A percentile compares a stretch with the other conserved stretches of the same genome.
Evolutionary conservation across 2,329 filamentous ascomycete genomes (phyloP).

Genomic region (Talaromyces sp.): DNA sequence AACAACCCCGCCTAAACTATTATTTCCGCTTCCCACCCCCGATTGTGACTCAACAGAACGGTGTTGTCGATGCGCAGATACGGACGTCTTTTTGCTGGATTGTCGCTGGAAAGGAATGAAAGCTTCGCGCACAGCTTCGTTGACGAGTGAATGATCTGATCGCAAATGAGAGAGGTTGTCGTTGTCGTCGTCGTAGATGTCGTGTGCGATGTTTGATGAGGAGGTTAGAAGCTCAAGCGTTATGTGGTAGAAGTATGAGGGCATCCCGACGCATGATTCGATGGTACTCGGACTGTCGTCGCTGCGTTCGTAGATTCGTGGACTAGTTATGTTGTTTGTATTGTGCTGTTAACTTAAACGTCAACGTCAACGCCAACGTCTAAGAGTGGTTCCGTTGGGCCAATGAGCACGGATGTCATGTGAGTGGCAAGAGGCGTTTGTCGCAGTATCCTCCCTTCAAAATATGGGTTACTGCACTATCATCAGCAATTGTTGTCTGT

Average conservation of each 20-base stretch:
- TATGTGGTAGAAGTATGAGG: slow-evolving; percentile 63
- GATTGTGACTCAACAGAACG: slow-evolving; percentile 16
- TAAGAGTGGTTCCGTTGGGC: neutral
- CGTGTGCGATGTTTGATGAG: slow-evolving; percentile 17
- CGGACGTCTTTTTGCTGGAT: slow-evolving; percentile 15
- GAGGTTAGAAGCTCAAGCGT: slow-evolving; percentile 57
- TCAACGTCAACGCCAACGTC: neutral
- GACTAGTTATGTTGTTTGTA: neutral
- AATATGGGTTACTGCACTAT: too few relatives aligned
- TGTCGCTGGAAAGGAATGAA: slow-evolving; percentile 35
- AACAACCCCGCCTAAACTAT: neutral
- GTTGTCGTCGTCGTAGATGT: neutral
- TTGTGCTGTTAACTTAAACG: neutral
- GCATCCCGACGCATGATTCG: slow-evolving; percentile 47
- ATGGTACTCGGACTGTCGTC: neutral
- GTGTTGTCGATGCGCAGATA: neutral
- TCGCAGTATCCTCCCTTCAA: too few relatives aligned
- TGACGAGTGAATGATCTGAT: slow-evolving; percentile 27
- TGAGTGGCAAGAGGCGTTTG: slow-evolving; percentile 15
- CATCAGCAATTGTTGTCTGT: too few relatives aligned
- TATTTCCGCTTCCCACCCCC: slow-evolving; percentile 10
- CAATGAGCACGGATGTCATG: slow-evolving; percentile 11
- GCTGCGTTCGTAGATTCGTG: neutral
- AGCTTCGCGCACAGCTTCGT: slow-evolving; percentile 38
- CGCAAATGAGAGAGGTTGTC: neutral